Evolutionary conservation across 768 basidiomycete species (phyloP), one percentile per base, ranked within the genome.

Genomic region (Scleroderma citrinum): DNA sequence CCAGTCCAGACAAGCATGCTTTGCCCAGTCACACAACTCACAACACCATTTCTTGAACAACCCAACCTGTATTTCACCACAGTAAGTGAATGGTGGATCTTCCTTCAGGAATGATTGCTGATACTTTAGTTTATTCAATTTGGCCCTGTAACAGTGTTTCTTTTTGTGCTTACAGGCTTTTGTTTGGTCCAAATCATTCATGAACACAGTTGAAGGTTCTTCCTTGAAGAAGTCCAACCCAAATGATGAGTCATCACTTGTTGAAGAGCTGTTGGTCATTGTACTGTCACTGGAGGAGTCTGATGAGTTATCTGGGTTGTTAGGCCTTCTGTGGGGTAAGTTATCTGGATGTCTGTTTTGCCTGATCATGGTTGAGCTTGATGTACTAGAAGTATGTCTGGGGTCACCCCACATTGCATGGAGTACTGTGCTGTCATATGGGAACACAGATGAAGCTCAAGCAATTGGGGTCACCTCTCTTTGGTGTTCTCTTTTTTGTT

Each of bases 91-190:
- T 1, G 50, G 56, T 5, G 46, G 49, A 1, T 54, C 52, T 6
- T 50, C 41, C n/a, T 50, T 55, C 10, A 54, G 37, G 24, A 52
- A 52, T 1, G 47, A 49, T 13, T 57, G 56, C 26, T 57, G 53
- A n/a, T 55, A 34, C 3, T 46, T 48, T 2, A 57, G 17, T 1
- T 41, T 32, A 5, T 44, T 37, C 13, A 55, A 8, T 19, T 55
- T 55, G 12, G 34, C 39, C n/a, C 24, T 21, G 30, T 47, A 50
- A 13, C 39, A 11, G 17, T 46, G 3, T 19, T 37, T 43, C 1
- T 32, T 36, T 2, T 39, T 5, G 10, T 44, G 51, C 30, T 57
- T 57, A 2, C 2, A 1, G 0, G 50, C 29, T 21, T 55, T 55
- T 0, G 48, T 52, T 3, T 32, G 12, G 5, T 19, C 43, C 0